Evolutionary conservation across 305 asterid species (phyloP).

Genomic region (Solanum aculeatissimum): DNA sequence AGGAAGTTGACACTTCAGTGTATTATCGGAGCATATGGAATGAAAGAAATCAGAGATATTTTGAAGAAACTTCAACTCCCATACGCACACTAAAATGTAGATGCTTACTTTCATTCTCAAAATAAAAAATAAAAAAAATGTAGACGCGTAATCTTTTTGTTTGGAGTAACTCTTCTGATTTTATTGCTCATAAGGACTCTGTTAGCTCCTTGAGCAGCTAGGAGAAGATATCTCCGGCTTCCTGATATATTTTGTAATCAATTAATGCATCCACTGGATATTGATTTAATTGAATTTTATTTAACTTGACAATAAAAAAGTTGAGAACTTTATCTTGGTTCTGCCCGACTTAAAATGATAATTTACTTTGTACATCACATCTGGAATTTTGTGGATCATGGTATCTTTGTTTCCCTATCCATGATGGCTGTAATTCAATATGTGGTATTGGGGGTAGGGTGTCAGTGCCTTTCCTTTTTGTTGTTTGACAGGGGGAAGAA

Average conservation of each 20-base stretch:
- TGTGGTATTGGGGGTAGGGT: background rate
- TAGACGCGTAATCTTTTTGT: background rate
- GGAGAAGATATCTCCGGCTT: background rate
- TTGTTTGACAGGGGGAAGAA: slow-evolving; percentile 62
- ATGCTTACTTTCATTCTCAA: background rate
- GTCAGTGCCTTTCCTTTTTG: background rate
- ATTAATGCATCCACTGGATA: background rate
- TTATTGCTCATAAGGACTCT: background rate
- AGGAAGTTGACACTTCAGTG: background rate
- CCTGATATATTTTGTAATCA: background rate
- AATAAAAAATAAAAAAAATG: background rate
- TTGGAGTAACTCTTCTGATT: background rate
- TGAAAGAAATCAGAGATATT: background rate
- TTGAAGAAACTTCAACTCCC: background rate
- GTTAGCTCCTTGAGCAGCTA: background rate
- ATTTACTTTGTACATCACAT: background rate
- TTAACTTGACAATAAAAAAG: background rate
- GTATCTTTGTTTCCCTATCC: background rate
- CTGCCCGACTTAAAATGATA: background rate
- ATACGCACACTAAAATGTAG: background rate
- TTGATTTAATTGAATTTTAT: background rate
- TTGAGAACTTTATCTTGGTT: background rate
- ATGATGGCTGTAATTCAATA: background rate
- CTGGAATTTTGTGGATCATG: background rate
- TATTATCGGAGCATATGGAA: background rate